These are phyloP conservation scores for Pseudoturritis turrita DNA, from an alignment of 345 rosid species.

Conservation along the genomic window DNA sequence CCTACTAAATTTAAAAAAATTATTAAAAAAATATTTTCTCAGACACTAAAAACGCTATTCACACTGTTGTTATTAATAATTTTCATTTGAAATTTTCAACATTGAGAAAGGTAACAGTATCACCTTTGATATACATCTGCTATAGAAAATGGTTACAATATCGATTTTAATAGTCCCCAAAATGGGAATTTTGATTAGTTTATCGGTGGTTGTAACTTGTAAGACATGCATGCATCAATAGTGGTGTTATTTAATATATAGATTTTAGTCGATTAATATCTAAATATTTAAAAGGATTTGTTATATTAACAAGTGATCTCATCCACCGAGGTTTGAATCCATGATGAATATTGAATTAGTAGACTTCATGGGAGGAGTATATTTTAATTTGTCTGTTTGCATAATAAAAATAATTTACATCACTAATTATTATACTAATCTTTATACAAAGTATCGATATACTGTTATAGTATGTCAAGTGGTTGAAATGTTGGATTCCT, in stretches of 20 bases:
- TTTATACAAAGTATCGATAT: background rate
- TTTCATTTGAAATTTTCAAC: no score
- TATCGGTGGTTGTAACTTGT: conserved; percentile 11
- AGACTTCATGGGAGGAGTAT: conserved; percentile 20
- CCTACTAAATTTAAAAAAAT: background rate
- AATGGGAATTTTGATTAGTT: background rate
- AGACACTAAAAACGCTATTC: background rate
- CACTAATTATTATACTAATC: conserved; percentile 1
- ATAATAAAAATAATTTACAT: background rate
- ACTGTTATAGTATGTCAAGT: conserved; percentile 2
- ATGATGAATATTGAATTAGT: conserved; percentile 21
- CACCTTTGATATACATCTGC: background rate
- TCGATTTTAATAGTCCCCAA: background rate
- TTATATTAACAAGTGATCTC: background rate
- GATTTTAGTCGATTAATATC: background rate
- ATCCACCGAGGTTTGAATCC: conserved; percentile 8
- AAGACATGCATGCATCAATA: conserved; percentile 26
- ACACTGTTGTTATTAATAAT: background rate
- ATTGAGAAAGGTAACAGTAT: background rate
- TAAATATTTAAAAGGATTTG: background rate
- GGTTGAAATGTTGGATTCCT: conserved; percentile 30
- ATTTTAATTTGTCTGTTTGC: conserved; percentile 4
- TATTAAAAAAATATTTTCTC: background rate
- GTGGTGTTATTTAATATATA: background rate
- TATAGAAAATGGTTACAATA: background rate